These are phyloP conservation scores for Sporothrix pallida DNA, from an alignment of 2,329 filamentous ascomycete species.

Conservation along the genomic window DNA sequence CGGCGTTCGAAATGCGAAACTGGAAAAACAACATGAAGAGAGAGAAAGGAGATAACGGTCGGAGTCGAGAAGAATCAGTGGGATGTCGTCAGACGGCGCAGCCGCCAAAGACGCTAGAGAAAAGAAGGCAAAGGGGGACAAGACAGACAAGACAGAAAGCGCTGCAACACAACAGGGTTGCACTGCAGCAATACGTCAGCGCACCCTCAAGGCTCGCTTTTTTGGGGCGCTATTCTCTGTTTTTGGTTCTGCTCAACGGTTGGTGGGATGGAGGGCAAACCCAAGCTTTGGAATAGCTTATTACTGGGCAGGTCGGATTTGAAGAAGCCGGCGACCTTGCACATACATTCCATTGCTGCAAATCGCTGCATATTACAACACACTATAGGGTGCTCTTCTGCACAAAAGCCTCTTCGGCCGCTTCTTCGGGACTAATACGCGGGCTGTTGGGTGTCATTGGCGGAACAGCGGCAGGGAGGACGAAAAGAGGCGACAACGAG, in stretches of 20 bases:
- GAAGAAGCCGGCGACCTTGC: neutral
- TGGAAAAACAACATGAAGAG: neutral
- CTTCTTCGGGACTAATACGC: neutral
- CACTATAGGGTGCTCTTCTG: neutral
- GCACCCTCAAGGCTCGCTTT: conserved; percentile 4
- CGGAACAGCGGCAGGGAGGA: conserved; percentile 6
- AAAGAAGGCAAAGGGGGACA: neutral
- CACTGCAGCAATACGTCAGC: conserved; percentile 7
- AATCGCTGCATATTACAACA: neutral
- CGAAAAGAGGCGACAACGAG: neutral
- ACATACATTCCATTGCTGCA: neutral
- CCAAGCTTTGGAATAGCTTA: neutral
- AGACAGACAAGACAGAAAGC: neutral
- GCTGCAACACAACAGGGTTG: conserved; percentile 7
- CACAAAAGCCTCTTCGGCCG: neutral
- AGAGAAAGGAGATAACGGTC: neutral
- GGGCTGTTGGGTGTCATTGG: neutral
- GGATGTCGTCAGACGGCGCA: neutral
- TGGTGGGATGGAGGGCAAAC: neutral
- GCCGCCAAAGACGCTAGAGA: neutral
- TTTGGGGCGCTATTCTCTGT: neutral
- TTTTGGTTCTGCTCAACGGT: neutral
- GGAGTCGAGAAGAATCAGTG: neutral
- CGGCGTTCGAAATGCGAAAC: neutral
- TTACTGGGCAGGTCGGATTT: neutral